phyloP scores from a whole-genome alignment of 371 early-diverging fungal genomes.

The Rhizopus stolonifer region DNA sequence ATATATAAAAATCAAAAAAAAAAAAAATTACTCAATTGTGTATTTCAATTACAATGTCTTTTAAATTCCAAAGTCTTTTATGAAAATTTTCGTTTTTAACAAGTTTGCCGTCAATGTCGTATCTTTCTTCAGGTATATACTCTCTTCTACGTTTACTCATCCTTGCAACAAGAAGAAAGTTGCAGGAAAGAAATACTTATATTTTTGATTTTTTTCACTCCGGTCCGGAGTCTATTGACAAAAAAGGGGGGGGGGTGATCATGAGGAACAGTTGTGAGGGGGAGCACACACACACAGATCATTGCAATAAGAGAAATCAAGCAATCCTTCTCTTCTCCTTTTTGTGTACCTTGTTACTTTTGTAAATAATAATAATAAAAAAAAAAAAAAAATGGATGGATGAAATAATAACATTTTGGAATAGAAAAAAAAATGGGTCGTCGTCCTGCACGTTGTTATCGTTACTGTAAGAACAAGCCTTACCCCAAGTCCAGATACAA shows the following conservation, averaged over 20 bases:
- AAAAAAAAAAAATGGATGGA: conserved; percentile 1
- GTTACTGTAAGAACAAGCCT: conserved; percentile 99
- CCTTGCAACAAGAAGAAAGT: too few relatives aligned
- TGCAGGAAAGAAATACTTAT: too few relatives aligned
- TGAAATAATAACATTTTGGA: neutral
- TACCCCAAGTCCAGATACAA: conserved; percentile 99
- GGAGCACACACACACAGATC: neutral
- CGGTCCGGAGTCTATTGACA: too few relatives aligned
- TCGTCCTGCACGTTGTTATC: conserved; percentile 99
- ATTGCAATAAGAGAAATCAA: neutral
- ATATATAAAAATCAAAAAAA: neutral
- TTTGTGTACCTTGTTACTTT: conserved; percentile 27
- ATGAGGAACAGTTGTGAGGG: neutral
- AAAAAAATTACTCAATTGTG: too few relatives aligned
- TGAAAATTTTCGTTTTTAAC: conserved; percentile 33
- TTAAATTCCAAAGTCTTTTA: conserved; percentile 39
- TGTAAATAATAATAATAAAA: neutral
- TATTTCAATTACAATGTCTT: conserved; percentile 34
- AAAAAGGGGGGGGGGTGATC: too few relatives aligned
- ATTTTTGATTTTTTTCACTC: too few relatives aligned
- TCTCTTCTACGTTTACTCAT: conserved; percentile 17
- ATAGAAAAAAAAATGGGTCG: conserved; percentile 86
- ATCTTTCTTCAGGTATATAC: conserved; percentile 39
- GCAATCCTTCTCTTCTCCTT: conserved; percentile 18
- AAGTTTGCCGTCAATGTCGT: conserved; percentile 40